Conservation (phyloP, 108 stramenopile genomes). For the Skeletonema potamos region DNA sequence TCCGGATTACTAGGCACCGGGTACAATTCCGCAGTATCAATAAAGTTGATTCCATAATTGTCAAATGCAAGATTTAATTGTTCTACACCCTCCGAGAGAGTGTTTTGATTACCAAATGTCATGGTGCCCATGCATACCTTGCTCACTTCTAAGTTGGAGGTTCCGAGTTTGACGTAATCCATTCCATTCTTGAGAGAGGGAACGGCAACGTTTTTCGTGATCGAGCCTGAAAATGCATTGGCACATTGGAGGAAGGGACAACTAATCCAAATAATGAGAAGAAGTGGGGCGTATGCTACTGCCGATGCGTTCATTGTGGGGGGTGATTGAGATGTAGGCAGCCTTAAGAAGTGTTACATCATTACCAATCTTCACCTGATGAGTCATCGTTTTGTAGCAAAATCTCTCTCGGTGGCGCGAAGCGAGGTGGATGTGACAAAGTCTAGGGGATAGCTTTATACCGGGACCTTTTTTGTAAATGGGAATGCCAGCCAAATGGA, state of each 20-base stretch:
- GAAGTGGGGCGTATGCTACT: neutral
- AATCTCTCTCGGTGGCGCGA: too few species aligned
- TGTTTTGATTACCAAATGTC: conserved; percentile 91
- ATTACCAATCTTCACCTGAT: too few species aligned
- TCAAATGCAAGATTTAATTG: conserved; percentile 84
- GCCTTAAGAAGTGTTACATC: too few species aligned
- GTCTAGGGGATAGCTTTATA: too few species aligned
- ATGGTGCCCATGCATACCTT: conserved; percentile 89
- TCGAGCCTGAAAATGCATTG: conserved; percentile 6
- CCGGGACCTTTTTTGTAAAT: too few species aligned
- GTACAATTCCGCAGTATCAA: conserved; percentile 95
- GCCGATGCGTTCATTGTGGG: neutral
- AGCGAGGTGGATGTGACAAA: too few species aligned
- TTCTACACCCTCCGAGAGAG: conserved; percentile 82
- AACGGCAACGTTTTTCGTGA: conserved; percentile 31
- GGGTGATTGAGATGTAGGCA: too few species aligned
- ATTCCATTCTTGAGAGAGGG: conserved; percentile 76
- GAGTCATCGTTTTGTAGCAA: too few species aligned
- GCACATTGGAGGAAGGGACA: neutral
- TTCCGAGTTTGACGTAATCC: conserved; percentile 69
- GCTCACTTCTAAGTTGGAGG: conserved; percentile 80
- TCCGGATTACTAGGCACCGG: conserved; percentile 66
- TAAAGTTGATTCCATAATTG: conserved; percentile 89
- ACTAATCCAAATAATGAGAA: neutral
- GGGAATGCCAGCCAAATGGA: too few species aligned